Conservation (phyloP, 1,139 yeast genomes). For the Scheffersomyces lignicola region DNA sequence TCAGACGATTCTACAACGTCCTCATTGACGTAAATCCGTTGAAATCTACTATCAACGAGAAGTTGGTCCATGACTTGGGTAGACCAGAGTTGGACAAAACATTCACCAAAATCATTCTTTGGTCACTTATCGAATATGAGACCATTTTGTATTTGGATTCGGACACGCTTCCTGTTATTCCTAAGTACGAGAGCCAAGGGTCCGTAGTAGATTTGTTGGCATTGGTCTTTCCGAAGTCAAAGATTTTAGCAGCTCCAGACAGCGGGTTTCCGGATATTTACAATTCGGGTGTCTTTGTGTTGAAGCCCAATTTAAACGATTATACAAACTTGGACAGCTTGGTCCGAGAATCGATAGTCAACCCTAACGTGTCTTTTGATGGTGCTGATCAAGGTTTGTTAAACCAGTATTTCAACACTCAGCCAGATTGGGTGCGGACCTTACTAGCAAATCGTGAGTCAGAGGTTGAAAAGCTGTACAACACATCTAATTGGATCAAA, state of each 20-base stretch:
- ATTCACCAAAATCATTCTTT: slow-evolving; percentile 70
- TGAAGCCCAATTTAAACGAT: slow-evolving; percentile 55
- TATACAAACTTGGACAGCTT: slow-evolving; percentile 45
- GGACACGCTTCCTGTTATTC: slow-evolving; percentile 67
- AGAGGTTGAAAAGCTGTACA: slow-evolving; percentile 9
- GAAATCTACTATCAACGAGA: slow-evolving; percentile 24
- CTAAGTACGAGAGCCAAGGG: slow-evolving; percentile 33
- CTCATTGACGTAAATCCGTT: slow-evolving; percentile 31
- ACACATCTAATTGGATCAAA: slow-evolving; percentile 55
- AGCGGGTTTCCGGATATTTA: slow-evolving; percentile 95
- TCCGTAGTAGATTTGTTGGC: slow-evolving; percentile 32
- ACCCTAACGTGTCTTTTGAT: slow-evolving; percentile 61
- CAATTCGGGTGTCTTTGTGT: slow-evolving; percentile 81
- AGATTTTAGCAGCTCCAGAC: slow-evolving; percentile 81
- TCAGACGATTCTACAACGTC: slow-evolving; percentile 29
- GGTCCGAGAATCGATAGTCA: slow-evolving; percentile 22
- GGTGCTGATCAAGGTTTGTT: slow-evolving; percentile 96
- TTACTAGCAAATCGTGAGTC: slow-evolving; percentile 10
- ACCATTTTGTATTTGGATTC: slow-evolving; percentile 76
- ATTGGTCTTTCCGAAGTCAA: slow-evolving; percentile 33
- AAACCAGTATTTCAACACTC: slow-evolving; percentile 69
- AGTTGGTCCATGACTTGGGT: slow-evolving; percentile 40
- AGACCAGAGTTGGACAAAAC: slow-evolving; percentile 78
- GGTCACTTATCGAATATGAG: slow-evolving; percentile 58
- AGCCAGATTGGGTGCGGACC: slow-evolving; percentile 42